Evolutionary conservation across 441 rosid genomes (phyloP).

Genomic region (Breynia disticha): DNA sequence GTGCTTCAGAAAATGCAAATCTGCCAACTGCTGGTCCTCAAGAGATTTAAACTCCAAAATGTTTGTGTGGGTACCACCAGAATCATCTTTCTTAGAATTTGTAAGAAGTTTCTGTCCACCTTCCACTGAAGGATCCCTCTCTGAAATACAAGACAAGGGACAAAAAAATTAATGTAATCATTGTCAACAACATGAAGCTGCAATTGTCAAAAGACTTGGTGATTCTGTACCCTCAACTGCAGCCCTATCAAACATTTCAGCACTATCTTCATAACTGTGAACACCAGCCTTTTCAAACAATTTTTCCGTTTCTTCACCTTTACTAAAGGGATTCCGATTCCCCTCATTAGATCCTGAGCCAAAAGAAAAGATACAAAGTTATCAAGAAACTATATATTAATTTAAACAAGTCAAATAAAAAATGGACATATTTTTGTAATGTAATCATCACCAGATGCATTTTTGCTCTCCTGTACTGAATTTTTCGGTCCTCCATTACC

Average conservation of each 20-base stretch:
- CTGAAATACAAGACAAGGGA: slow-evolving; percentile 9
- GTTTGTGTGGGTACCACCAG: background rate
- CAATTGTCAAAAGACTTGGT: background rate
- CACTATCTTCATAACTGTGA: slow-evolving; percentile 1
- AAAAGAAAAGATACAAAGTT: slow-evolving; percentile 1
- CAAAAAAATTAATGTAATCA: background rate
- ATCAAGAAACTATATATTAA: slow-evolving; percentile 4
- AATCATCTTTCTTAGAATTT: slow-evolving; percentile 1
- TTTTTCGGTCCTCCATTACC: slow-evolving; percentile 29
- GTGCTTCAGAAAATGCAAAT: slow-evolving; percentile 7
- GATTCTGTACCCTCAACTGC: slow-evolving; percentile 5
- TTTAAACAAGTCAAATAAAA: background rate
- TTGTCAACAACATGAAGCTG: background rate
- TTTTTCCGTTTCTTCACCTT: slow-evolving; percentile 1
- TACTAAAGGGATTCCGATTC: background rate
- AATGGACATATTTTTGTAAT: slow-evolving; percentile 23
- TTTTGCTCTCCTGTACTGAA: slow-evolving; percentile 25
- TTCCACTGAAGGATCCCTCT: slow-evolving; percentile 5
- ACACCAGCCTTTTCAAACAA: slow-evolving; percentile 7
- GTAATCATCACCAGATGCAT: slow-evolving; percentile 27
- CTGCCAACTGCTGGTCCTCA: slow-evolving; percentile 9
- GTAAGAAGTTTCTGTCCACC: slow-evolving; percentile 2
- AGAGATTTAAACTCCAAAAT: slow-evolving; percentile 9
- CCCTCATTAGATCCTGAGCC: slow-evolving; percentile 4
- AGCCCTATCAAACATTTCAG: slow-evolving; percentile 5